Percentiles rank a stretch among this genome's conserved stretches.
These are phyloP conservation scores for Colletotrichum chrysophilum DNA, from an alignment of 2,329 filamentous ascomycete species.

Conservation along the genomic window DNA sequence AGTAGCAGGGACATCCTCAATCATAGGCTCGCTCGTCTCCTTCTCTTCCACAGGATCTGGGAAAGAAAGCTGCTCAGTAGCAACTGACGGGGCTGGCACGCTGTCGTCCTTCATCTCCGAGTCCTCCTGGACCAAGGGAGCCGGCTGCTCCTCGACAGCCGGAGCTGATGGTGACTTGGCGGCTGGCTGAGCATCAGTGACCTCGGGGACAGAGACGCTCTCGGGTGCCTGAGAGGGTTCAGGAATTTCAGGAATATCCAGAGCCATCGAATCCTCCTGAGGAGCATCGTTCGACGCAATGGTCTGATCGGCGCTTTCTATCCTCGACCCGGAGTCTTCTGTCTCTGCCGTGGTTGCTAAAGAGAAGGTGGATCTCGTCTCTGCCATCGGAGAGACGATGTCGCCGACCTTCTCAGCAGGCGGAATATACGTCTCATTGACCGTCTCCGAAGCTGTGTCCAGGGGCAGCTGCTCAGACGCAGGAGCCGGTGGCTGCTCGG, in stretches of 20 bases:
- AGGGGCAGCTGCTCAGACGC: not conserved
- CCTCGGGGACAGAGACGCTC: not conserved
- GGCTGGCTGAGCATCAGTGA: not conserved
- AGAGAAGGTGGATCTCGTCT: slow-evolving; percentile 15
- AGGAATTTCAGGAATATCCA: not conserved
- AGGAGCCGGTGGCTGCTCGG: not conserved
- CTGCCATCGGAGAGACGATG: slow-evolving; percentile 15
- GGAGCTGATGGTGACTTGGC: not conserved
- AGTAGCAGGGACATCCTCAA: not conserved
- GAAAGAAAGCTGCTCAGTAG: not conserved
- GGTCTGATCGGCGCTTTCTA: slow-evolving; percentile 8
- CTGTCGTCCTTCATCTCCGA: not conserved
- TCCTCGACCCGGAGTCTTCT: slow-evolving; percentile 6
- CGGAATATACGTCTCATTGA: slow-evolving; percentile 6
- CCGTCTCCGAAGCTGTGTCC: not conserved
- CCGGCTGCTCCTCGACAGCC: not conserved
- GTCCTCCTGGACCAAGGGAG: not conserved
- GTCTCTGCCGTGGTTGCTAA: slow-evolving; percentile 17
- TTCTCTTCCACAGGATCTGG: not conserved
- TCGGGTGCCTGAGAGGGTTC: not conserved
- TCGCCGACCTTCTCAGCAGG: slow-evolving; percentile 17
- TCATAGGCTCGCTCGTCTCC: not conserved
- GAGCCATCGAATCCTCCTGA: not conserved
- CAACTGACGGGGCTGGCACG: not conserved
- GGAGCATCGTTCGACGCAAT: slow-evolving; percentile 3